Evolutionary conservation across 352 stramenopile genomes (phyloP).

Genomic region (Phytophthora podocarpi): DNA sequence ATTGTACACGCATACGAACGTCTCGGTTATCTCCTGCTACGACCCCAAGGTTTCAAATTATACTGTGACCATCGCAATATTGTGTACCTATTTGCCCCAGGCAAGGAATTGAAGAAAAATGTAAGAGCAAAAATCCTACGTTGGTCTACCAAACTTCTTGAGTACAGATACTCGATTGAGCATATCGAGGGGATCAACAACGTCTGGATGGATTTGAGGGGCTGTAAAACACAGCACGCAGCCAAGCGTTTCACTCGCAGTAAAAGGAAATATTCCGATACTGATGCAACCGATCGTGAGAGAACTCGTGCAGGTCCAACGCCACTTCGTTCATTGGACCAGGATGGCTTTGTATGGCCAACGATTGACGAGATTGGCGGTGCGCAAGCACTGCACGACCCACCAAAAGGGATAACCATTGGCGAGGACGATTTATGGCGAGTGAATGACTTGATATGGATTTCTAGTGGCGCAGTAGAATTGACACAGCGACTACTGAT

Average conservation of each 20-base stretch:
- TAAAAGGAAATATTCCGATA: no score
- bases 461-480: not conserved
- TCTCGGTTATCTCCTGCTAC: not conserved
- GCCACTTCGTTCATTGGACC: not conserved
- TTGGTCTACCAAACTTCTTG: not conserved
- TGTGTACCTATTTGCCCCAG: not conserved
- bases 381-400: not conserved
- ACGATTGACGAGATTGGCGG: conserved; percentile 3
- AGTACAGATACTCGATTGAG: conserved; percentile 9
- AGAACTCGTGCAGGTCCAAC: no score
- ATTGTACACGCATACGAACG: not conserved
- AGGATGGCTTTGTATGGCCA: not conserved
- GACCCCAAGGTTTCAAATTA: not conserved
- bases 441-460: conserved; percentile 1
- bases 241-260: no score
- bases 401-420: not conserved
- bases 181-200: conserved; percentile 12
- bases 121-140: not conserved
- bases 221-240: not conserved
- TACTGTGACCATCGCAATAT: conserved; percentile 3
- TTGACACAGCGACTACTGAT: not conserved
- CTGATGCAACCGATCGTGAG: no score
- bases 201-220: conserved; percentile 12
- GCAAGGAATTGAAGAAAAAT: not conserved
- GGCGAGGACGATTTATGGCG: not conserved